Percentiles rank a stretch among this genome's conserved stretches.
phyloP scores from a whole-genome alignment of 177 flowering plant genomes.

The Tripterygium wilfordii region DNA sequence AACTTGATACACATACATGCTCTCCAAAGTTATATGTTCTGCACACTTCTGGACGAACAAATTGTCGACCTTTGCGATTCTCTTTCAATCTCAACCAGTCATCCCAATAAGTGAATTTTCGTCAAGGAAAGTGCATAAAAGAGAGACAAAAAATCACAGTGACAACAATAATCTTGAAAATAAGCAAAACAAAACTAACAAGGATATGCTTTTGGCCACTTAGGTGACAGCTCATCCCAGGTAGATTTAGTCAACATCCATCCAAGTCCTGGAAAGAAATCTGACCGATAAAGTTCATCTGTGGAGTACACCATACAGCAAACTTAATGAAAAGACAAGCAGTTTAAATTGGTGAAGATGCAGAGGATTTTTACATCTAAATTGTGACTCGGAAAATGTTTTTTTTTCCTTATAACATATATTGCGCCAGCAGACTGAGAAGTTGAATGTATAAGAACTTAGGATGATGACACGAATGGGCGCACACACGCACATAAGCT shows the following conservation, averaged over 20 bases:
- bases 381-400: too few relatives aligned
- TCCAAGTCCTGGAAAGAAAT: constrained; percentile 99
- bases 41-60: constrained; percentile 96
- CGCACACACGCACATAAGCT: too few relatives aligned
- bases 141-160: not conserved
- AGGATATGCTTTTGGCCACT: constrained; percentile 99
- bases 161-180: constrained; percentile 1
- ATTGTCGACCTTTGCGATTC: constrained; percentile 84
- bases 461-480: too few relatives aligned
- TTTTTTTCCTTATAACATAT: too few relatives aligned
- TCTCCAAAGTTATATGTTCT: constrained; percentile 98
- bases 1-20: constrained; percentile 64
- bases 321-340: too few relatives aligned
- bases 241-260: constrained; percentile 88
- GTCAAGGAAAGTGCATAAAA: constrained; percentile 43
- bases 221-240: constrained; percentile 97
- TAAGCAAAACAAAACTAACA: constrained; percentile 9
- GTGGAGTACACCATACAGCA: constrained; percentile 22
- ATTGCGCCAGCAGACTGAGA: too few relatives aligned
- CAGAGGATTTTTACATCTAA: too few relatives aligned
- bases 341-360: too few relatives aligned
- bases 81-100: constrained; percentile 97
- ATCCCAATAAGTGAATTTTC: constrained; percentile 94
- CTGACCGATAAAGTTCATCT: constrained; percentile 93
- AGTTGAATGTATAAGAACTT: too few relatives aligned